A percentile compares a stretch with the other conserved stretches of the same genome.
Conservation (phyloP, 1,284 basidiomycete genomes). For the Leccinum pallidistipes region DNA sequence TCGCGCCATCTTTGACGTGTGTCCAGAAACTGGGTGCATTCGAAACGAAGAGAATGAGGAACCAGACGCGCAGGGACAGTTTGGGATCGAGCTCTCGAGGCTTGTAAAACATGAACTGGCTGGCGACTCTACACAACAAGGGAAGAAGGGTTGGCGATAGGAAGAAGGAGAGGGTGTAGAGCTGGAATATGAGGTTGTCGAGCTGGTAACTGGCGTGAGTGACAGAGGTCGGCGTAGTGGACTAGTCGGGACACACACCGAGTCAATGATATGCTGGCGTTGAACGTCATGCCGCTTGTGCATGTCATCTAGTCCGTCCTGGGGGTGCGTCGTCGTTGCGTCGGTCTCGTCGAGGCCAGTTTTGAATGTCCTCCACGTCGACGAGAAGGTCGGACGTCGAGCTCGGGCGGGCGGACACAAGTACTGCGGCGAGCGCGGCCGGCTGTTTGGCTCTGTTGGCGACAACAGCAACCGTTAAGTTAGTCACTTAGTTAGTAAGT, state of each 20-base stretch:
- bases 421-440: neutral
- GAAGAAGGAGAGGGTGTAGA: slow-evolving; percentile 73
- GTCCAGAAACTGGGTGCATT: slow-evolving; percentile 61
- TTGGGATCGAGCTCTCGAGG: slow-evolving; percentile 62
- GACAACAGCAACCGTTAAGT: neutral
- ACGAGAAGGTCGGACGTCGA: neutral
- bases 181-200: slow-evolving; percentile 66
- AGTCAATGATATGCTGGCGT: slow-evolving; percentile 71
- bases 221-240: neutral
- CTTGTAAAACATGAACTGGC: slow-evolving; percentile 64
- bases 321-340: slow-evolving; percentile 20
- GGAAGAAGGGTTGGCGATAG: slow-evolving; percentile 64
- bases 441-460: slow-evolving; percentile 30
- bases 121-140: slow-evolving; percentile 51
- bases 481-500: no score
- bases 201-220: slow-evolving; percentile 45
- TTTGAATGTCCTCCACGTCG: neutral
- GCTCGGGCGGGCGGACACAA: neutral
- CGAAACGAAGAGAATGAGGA: slow-evolving; percentile 54
- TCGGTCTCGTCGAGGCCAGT: slow-evolving; percentile 1
- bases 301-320: slow-evolving; percentile 57
- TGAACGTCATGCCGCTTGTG: slow-evolving; percentile 69
- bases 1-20: slow-evolving; percentile 51
- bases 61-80: slow-evolving; percentile 64
- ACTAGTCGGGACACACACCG: slow-evolving; percentile 46